A percentile compares a stretch with the other conserved stretches of the same genome.
These are phyloP conservation scores for Alternaria sp. DNA, from an alignment of 2,329 filamentous ascomycete genomes.

Conservation along the genomic window DNA sequence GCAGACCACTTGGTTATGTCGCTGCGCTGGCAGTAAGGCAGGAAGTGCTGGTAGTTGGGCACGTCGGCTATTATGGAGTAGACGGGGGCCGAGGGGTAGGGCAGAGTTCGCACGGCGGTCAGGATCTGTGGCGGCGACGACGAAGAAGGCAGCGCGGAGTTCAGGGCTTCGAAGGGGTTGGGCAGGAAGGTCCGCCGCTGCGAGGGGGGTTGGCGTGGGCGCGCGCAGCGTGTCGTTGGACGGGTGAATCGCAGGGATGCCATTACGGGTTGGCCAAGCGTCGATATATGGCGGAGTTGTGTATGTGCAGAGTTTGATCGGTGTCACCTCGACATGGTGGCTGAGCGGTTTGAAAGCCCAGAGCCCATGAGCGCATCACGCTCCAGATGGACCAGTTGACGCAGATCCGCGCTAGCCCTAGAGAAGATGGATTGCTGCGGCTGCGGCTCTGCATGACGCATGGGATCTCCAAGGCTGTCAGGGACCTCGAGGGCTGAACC, in stretches of 20 bases:
- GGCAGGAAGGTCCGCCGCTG: constrained; percentile 52
- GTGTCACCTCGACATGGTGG: constrained; percentile 27
- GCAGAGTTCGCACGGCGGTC: constrained; percentile 75
- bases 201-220: constrained; percentile 1
- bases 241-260: constrained; percentile 42
- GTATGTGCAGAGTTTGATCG: background rate
- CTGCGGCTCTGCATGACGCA: constrained; percentile 29
- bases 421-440: background rate
- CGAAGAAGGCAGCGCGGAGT: constrained; percentile 26
- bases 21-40: constrained; percentile 87
- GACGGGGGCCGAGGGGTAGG: constrained; percentile 72
- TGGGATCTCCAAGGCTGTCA: constrained; percentile 12
- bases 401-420: constrained; percentile 19
- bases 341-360: background rate
- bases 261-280: constrained; percentile 24
- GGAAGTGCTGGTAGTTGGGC: constrained; percentile 77
- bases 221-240: constrained; percentile 43
- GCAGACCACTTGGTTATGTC: constrained; percentile 76
- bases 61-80: constrained; percentile 91
- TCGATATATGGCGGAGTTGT: background rate
- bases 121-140: constrained; percentile 66
- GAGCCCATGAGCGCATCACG: constrained; percentile 3
- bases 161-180: constrained; percentile 54
- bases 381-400: constrained; percentile 6
- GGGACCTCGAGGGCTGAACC: constrained; percentile 18